phyloP scores from a whole-genome alignment of 352 stramenopile species.

The Phytophthora rubi region DNA sequence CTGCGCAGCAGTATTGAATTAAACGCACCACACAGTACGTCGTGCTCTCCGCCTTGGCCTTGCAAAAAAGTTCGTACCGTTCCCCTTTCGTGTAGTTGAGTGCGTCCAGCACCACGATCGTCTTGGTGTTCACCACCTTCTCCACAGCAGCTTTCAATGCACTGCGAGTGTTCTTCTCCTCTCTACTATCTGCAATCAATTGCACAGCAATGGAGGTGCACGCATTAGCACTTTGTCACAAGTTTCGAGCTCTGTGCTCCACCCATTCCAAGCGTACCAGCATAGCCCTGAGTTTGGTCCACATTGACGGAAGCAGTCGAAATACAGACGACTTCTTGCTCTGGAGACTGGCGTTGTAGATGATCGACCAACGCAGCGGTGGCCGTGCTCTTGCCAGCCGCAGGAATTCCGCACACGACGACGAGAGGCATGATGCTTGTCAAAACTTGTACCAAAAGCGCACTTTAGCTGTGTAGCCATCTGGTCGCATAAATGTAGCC shows the following conservation, averaged over 20 bases:
- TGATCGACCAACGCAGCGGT: constrained; percentile 56
- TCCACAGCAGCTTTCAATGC: constrained; percentile 72
- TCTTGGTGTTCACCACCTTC: constrained; percentile 60
- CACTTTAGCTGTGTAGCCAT: constrained; percentile 27
- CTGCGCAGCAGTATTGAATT: no score
- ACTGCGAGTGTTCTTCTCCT: constrained; percentile 77
- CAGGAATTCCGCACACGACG: constrained; percentile 73
- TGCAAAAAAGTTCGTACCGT: constrained; percentile 95
- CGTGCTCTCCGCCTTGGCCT: constrained; percentile 90
- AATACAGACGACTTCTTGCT: constrained; percentile 62
- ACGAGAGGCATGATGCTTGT: constrained; percentile 70
- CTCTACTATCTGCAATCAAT: constrained; percentile 47
- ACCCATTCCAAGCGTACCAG: constrained; percentile 41
- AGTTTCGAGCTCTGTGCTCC: constrained; percentile 1
- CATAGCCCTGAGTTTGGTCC: constrained; percentile 61
- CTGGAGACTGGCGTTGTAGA: constrained; percentile 43
- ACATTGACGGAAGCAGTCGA: constrained; percentile 71
- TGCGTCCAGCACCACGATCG: constrained; percentile 92
- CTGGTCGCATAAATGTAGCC: constrained; percentile 18
- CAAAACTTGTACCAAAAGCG: not conserved
- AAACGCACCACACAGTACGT: constrained; percentile 85
- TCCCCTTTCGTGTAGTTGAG: constrained; percentile 97
- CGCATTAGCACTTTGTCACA: not conserved
- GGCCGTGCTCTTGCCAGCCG: constrained; percentile 69
- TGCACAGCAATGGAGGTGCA: not conserved